These are phyloP conservation scores for Fusarium newnesense DNA, from an alignment of 2,329 filamentous ascomycete genomes.

Conservation along the genomic window DNA sequence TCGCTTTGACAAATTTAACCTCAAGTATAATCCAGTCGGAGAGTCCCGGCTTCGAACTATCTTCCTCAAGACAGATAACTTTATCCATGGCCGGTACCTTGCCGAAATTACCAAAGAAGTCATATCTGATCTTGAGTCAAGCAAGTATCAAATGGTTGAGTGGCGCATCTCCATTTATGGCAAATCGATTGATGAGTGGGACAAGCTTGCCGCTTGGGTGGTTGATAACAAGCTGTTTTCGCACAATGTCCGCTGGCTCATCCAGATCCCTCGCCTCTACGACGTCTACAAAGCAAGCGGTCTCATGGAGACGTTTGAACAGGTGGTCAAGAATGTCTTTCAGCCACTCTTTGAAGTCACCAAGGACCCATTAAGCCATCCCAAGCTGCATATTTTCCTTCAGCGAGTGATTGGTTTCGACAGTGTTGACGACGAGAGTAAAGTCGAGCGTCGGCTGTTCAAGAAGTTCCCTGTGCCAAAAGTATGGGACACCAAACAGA, in stretches of 20 bases:
- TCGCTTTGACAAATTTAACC: conserved; percentile 98
- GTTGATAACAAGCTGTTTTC: conserved; percentile 98
- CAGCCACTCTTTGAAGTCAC: conserved; percentile 95
- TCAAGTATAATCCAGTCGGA: conserved; percentile 98
- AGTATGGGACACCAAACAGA: conserved; percentile 90
- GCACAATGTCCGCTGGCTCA: conserved; percentile 96
- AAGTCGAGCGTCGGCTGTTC: conserved; percentile 92
- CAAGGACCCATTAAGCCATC: conserved; percentile 83
- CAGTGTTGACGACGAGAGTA: conserved; percentile 98
- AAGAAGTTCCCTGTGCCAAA: conserved; percentile 93
- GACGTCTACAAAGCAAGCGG: conserved; percentile 94
- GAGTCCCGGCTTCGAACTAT: conserved; percentile 97
- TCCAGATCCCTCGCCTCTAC: conserved; percentile 93
- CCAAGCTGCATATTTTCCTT: conserved; percentile 93
- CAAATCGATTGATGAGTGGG: conserved; percentile 92
- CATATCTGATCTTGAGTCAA: conserved; percentile 95
- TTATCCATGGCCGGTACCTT: conserved; percentile 93
- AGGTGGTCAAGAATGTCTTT: conserved; percentile 91
- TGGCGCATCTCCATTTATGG: conserved; percentile 99
- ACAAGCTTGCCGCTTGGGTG: conserved; percentile 96
- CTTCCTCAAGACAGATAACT: conserved; percentile 98
- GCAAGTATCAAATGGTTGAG: conserved; percentile 99
- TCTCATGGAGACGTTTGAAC: conserved; percentile 88
- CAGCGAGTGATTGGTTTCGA: conserved; percentile 97
- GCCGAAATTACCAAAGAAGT: conserved; percentile 99